Evolutionary conservation across 2,329 filamentous ascomycete genomes (phyloP).

Genomic region (Fusarium stilboides): DNA sequence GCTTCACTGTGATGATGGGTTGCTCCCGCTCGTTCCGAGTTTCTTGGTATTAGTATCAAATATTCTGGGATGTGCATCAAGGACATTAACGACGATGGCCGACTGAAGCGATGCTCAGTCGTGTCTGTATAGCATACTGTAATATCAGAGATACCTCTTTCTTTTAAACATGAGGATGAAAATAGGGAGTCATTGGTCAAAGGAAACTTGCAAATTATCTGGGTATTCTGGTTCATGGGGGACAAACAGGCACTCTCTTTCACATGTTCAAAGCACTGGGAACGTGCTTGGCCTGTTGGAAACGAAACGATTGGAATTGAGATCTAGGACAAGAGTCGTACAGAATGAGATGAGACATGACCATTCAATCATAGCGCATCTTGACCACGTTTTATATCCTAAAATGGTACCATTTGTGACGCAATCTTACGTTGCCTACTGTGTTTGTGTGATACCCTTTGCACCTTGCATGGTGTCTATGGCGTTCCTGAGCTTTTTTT

Average conservation of each 20-base stretch:
- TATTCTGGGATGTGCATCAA: constrained; percentile 7
- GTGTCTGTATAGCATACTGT: constrained; percentile 55
- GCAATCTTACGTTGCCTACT: constrained; percentile 12
- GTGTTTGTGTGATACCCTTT: not conserved
- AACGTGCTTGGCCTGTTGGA: constrained; percentile 24
- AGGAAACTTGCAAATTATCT: constrained; percentile 32
- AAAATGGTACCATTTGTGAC: constrained; percentile 31
- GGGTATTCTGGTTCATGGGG: constrained; percentile 33
- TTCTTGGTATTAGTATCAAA: constrained; percentile 5
- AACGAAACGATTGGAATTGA: constrained; percentile 24
- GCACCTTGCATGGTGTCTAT: not conserved
- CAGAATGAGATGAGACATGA: constrained; percentile 49
- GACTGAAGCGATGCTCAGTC: constrained; percentile 42
- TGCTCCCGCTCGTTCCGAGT: constrained; percentile 1
- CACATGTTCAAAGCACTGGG: constrained; percentile 20
- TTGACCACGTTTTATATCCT: constrained; percentile 28
- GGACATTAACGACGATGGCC: constrained; percentile 32
- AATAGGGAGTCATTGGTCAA: constrained; percentile 45
- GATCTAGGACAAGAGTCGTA: constrained; percentile 25
- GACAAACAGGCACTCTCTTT: constrained; percentile 30
- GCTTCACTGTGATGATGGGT: constrained; percentile 11
- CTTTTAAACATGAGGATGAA: constrained; percentile 45
- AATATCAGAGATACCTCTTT: constrained; percentile 55
- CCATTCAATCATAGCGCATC: constrained; percentile 34
- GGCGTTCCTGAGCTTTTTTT: not conserved